Conservation (phyloP, 345 rosid genomes). For the Isatis tinctoria region DNA sequence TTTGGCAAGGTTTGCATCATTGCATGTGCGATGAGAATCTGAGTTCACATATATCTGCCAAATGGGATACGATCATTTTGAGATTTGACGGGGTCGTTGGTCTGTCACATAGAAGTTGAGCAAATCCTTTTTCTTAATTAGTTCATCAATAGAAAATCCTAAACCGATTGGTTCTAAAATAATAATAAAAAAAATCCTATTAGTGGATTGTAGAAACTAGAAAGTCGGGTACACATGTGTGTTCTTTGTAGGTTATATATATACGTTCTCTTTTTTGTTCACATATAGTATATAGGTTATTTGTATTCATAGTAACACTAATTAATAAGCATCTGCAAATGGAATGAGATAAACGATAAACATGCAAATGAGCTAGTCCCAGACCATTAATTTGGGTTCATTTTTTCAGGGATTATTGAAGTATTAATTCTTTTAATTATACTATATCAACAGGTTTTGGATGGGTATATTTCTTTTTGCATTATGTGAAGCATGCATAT, state of each 20-base stretch:
- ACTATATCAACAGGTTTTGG: not conserved
- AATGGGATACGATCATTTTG: not conserved
- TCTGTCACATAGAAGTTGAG: not conserved
- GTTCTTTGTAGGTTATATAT: not conserved
- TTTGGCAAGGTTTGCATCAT: not conserved
- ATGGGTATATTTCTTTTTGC: not conserved
- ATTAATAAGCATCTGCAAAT: not conserved
- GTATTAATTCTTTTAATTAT: not conserved
- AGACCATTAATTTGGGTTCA: not conserved
- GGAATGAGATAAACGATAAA: not conserved
- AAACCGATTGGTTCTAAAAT: not conserved
- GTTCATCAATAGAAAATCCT: not conserved
- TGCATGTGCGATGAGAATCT: conserved; percentile 16
- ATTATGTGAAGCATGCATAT: not conserved
- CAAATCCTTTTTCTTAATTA: not conserved
- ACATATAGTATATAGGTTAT: not conserved
- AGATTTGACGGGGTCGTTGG: not conserved
- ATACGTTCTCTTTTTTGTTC: not conserved
- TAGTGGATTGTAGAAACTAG: not conserved
- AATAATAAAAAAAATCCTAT: not conserved
- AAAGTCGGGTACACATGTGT: not conserved
- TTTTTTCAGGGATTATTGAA: not conserved
- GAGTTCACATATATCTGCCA: not conserved
- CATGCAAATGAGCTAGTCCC: not conserved
- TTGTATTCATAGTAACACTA: not conserved